Base-by-base conservation (phyloP, 2,329 filamentous ascomycete genomes). In the Cordyceps cicadae region DNA sequence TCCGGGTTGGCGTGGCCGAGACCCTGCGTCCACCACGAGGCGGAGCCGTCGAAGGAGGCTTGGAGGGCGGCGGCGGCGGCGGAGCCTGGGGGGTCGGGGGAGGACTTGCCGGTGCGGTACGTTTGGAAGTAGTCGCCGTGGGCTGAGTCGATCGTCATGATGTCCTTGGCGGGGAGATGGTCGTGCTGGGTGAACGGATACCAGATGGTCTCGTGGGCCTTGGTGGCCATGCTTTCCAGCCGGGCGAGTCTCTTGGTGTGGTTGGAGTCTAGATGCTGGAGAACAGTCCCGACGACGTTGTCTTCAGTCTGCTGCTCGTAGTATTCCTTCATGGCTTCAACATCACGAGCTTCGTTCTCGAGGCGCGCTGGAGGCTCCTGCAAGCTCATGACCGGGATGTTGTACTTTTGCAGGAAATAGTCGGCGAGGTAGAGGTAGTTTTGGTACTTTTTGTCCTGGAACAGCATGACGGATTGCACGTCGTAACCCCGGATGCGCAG, bases 1-100 rank as follows among this genome's bases (percentile, higher is more conserved):
- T 79, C 75, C 0, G 89, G 83, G 66, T 90, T 92, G 6, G 86
- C 88, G 65, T 95, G 91, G 1, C 91, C 90, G 0, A 95, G 80
- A 2, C 90, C 90, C 72, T 95, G 91, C 0, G 90, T 95, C 90
- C 91, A 95, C 90, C 91, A 95, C 0, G 89, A 93, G 1, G 90
- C 90, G 0, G 90, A 94, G 2, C 87, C 90, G 66, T 95, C 91
- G 60, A 94, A 92, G 0, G 88, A 87, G 1, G 89, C 81, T 51
- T 79, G 80, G 0, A 90, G 73, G 3, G 85, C 68, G 7, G 3
- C 24, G 24, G 24, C 4, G 24, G 24, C 24, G 24, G 24, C 24
- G 24, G 24, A 3, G 24, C 74, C 66, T 5, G 67, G 29, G 11
- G 67, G 29, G 11, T 26, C 1, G 17, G 48, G 7, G 17, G 52